Evolutionary conservation across 78 protist species (phyloP), one percentile per base, ranked within the genome.

Genomic region (Dictyostelium discoideum): DNA sequence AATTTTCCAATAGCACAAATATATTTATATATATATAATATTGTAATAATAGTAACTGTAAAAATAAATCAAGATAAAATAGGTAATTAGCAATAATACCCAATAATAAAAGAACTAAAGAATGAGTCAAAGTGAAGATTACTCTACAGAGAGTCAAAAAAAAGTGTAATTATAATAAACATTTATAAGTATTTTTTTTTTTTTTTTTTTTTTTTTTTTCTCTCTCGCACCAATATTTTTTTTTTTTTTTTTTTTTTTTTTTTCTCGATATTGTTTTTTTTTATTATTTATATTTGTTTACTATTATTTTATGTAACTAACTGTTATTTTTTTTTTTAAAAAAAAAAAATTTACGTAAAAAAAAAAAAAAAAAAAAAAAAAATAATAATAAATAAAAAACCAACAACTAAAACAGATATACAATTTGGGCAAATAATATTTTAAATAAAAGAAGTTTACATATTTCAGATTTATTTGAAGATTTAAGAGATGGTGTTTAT

Each of bases 341-440:
- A 54, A 54, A 54, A 50, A 10, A 44, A 44, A 44, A 44, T 10
- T 50, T 50, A 50, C 60, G 60, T 50, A 50, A 50, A 50, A 50
- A 63, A 63, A 67, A 20, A 67, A 67, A 16, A 16, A n/a, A n/a
- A 50, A 50, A 50, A 50, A 63, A 63, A 67, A 20, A 67, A 67
- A 16, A 16, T 20, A 67, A 67, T 5, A 54, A 29, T 3, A n/a
- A 22, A 26, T 44, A 44, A 44, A 44, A 44, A 44, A 7, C 8
- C 8, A 44, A 44, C 0, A 44, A 44, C 4, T 20, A 48, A 24
- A 29, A 32, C 65, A 89, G 94, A 9, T 90, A 90, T 82, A 65
- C 94, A 32, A 50, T 90, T 48, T 90, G 94, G 94, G 94, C 94
- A 80, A 90, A 90, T 32, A 82, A 73, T 90, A 48, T 90, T 24